A percentile compares a stretch with the other conserved stretches of the same genome.
Conservation (phyloP, 1,284 basidiomycete genomes). For the Porogramme epimiltina region DNA sequence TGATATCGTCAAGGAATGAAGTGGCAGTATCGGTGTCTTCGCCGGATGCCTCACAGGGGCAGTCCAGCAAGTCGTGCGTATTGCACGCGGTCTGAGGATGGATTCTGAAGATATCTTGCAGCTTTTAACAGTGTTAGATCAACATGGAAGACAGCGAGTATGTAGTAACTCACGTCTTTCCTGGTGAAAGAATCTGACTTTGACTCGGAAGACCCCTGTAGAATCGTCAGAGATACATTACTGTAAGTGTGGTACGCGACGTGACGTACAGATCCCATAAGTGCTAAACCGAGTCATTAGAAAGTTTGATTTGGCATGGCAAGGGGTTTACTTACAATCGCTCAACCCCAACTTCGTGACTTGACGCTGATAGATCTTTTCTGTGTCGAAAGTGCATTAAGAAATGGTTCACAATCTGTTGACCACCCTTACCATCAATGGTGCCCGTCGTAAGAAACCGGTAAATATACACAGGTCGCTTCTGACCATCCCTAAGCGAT, state of each 20-base stretch:
- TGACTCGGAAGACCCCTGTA: conserved; percentile 51
- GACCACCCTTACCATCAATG: conserved; percentile 62
- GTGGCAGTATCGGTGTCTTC: conserved; percentile 16
- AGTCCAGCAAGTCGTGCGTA: conserved; percentile 88
- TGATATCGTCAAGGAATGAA: conserved; percentile 30
- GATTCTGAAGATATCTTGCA: conserved; percentile 90
- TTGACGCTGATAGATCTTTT: conserved; percentile 91
- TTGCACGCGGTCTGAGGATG: conserved; percentile 83
- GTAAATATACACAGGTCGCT: conserved; percentile 91
- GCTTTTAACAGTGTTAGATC: conserved; percentile 41
- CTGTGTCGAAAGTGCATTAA: conserved; percentile 37
- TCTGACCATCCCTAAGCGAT: conserved; percentile 85
- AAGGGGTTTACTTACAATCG: conserved; percentile 60
- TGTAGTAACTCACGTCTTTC: conserved; percentile 68
- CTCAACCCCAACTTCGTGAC: conserved; percentile 94
- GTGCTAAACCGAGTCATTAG: no score
- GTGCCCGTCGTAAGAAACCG: conserved; percentile 83
- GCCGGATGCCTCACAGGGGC: conserved; percentile 55
- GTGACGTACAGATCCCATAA: conserved; percentile 59
- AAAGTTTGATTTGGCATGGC: neutral
- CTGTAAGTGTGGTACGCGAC: no score
- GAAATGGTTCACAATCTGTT: neutral
- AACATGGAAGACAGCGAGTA: neutral
- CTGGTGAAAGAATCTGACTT: conserved; percentile 85
- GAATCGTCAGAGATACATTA: conserved; percentile 10